Conservation (phyloP, 2,329 filamentous ascomycete species). For the Aureobasidium sp. region DNA sequence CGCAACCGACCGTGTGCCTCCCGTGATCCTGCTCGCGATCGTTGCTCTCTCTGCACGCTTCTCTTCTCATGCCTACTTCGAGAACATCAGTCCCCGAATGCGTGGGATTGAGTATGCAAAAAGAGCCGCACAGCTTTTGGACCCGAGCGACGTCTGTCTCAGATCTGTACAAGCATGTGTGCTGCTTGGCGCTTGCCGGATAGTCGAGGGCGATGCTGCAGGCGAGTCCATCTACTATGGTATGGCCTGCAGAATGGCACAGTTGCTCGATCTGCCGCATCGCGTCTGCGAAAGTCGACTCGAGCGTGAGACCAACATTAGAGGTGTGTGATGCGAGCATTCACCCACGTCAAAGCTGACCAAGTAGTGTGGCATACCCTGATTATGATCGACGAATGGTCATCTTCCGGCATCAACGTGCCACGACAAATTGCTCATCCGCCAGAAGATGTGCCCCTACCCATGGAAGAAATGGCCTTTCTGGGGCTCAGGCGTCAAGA, state of each 20-base stretch:
- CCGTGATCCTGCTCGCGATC: not conserved
- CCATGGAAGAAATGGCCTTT: not conserved
- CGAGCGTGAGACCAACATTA: not conserved
- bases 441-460: not conserved
- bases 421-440: not conserved
- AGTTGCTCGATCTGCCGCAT: not conserved
- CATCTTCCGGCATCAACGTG: not conserved
- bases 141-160: not conserved
- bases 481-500: not conserved
- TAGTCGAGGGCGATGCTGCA: not conserved
- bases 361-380: not conserved
- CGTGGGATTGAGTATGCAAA: not conserved
- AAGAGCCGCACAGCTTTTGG: not conserved
- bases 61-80: not conserved
- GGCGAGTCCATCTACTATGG: not conserved
- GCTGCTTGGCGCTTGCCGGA: not conserved
- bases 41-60: not conserved
- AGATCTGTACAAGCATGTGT: not conserved
- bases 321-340: not conserved
- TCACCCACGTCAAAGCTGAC: too few species aligned
- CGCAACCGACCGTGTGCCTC: not conserved
- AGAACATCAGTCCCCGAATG: not conserved
- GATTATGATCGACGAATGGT: not conserved
- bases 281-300: not conserved
- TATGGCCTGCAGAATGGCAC: not conserved